Evolutionary conservation across 2,329 filamentous ascomycete genomes (phyloP).

Genomic region (Colletotrichum noveboracense): DNA sequence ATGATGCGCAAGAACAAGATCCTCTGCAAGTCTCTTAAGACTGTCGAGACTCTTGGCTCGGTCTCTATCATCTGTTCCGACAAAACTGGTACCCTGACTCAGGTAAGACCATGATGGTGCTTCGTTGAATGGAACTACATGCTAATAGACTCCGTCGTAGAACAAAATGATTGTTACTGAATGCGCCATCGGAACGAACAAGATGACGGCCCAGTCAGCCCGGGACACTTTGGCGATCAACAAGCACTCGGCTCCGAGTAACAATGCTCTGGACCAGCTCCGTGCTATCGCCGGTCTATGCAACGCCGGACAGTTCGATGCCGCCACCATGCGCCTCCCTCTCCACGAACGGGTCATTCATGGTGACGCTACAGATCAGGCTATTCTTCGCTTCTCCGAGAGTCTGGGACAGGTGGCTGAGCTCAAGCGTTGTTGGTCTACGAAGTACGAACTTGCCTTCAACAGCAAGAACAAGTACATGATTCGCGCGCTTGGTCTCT

Average conservation of each 20-base stretch:
- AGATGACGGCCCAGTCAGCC: conserved; percentile 57
- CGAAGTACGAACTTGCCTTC: conserved; percentile 72
- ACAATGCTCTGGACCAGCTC: conserved; percentile 60
- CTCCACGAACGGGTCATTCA: conserved; percentile 68
- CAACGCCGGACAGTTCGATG: conserved; percentile 79
- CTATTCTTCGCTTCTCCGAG: conserved; percentile 75
- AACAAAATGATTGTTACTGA: conserved; percentile 78
- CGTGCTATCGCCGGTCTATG: conserved; percentile 69
- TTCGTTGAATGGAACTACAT: background rate
- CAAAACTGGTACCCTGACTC: conserved; percentile 75
- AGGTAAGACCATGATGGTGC: conserved; percentile 36
- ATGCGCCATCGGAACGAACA: conserved; percentile 60
- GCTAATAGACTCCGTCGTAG: conserved; percentile 33
- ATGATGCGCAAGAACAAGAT: conserved; percentile 80
- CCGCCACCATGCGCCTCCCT: conserved; percentile 63
- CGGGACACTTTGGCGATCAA: conserved; percentile 40
- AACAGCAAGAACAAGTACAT: conserved; percentile 89
- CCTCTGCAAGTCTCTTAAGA: conserved; percentile 80
- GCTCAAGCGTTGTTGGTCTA: conserved; percentile 67
- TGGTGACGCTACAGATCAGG: conserved; percentile 79
- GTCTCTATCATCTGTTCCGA: conserved; percentile 79
- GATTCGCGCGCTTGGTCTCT: conserved; percentile 64
- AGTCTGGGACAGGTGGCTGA: conserved; percentile 64
- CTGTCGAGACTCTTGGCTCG: conserved; percentile 76
- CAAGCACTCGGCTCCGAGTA: conserved; percentile 29